phyloP scores from a whole-genome alignment of 2,329 filamentous ascomycete genomes.

The Onygenales sp. region DNA sequence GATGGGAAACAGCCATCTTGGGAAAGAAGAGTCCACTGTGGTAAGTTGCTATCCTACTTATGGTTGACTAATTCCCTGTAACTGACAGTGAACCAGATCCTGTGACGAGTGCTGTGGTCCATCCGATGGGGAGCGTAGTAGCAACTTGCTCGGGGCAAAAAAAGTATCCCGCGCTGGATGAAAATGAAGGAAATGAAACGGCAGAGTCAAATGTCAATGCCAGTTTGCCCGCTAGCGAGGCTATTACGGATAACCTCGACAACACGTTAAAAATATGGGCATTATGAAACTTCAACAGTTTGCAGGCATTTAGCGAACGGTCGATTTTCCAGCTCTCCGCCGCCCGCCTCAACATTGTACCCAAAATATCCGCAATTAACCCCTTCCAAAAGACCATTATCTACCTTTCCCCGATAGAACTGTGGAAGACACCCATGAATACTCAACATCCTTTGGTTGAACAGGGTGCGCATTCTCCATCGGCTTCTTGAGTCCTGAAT shows the following conservation, averaged over 20 bases:
- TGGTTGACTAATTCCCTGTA: background rate
- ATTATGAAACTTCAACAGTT: slow-evolving; percentile 9
- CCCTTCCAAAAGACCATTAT: no score
- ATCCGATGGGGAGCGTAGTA: slow-evolving; percentile 37
- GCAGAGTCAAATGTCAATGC: background rate
- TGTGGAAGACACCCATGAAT: no score
- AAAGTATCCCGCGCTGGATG: slow-evolving; percentile 14
- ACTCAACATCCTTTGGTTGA: no score
- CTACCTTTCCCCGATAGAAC: no score
- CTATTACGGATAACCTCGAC: slow-evolving; percentile 13
- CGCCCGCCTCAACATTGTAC: no score
- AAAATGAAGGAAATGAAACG: slow-evolving; percentile 8
- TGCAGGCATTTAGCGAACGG: background rate
- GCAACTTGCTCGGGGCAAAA: slow-evolving; percentile 43
- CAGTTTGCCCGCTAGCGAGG: background rate
- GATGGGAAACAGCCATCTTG: slow-evolving; percentile 31
- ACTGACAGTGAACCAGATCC: slow-evolving; percentile 28
- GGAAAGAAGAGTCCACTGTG: slow-evolving; percentile 37
- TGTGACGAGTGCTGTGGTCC: slow-evolving; percentile 37
- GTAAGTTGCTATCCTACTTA: slow-evolving; percentile 18
- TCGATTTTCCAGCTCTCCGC: background rate
- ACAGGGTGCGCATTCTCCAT: no score
- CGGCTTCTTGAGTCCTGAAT: no score
- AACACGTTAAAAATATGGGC: slow-evolving; percentile 35
- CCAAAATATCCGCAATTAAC: no score